Evolutionary conservation across 495 filamentous ascomycete species (phyloP), one percentile per base, ranked within the genome.

Genomic region (Aspergillus hancockii): DNA sequence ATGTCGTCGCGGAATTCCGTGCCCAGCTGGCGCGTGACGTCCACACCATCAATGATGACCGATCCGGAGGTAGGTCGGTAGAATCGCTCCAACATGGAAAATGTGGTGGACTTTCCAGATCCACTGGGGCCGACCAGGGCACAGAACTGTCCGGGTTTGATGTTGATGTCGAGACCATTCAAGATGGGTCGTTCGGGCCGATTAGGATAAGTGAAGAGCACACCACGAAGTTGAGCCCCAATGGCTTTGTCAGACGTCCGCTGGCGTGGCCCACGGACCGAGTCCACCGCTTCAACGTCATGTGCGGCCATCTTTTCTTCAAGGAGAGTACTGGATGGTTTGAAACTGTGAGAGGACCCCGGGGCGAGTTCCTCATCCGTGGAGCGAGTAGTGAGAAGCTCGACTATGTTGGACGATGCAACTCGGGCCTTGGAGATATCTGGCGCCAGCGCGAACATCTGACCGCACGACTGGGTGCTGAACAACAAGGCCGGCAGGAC

Each of bases 371-470:
- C 71, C 21, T 71, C 64, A 23, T 71, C 68, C 1, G 66, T 64
- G 8, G 68, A 72, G 23, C 64, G 62, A 16, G 67, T 67, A n/a
- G 67, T 71, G 8, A 75, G 67, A 19, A 77, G 53, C 49, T 71
- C 63, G 7, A 71, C 60, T 32, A 76, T 72, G 21, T 72, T 71
- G 8, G 71, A 67, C 16, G 72, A 67, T 9, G 74, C 72, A 2
- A 71, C 38, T 6, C 68, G 60, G 2, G 86, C 84, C 43, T 79
- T 81, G 12, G 85, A 84, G 13, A 89, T 69, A 54, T 87, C 84
- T 0, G 85, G 84, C 0, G 84, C 85, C 1, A 88, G 74, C 6
- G 80, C 80, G 62, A 89, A 88, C 75, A 88, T 83, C 63, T 88
- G 85, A 0, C 85, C 83, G 57, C 82, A 85, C 3, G 81, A 80